A percentile compares a stretch with the other conserved stretches of the same genome.
phyloP scores from a whole-genome alignment of 495 filamentous ascomycete species.

The Diplogelasinospora grovesii region DNA sequence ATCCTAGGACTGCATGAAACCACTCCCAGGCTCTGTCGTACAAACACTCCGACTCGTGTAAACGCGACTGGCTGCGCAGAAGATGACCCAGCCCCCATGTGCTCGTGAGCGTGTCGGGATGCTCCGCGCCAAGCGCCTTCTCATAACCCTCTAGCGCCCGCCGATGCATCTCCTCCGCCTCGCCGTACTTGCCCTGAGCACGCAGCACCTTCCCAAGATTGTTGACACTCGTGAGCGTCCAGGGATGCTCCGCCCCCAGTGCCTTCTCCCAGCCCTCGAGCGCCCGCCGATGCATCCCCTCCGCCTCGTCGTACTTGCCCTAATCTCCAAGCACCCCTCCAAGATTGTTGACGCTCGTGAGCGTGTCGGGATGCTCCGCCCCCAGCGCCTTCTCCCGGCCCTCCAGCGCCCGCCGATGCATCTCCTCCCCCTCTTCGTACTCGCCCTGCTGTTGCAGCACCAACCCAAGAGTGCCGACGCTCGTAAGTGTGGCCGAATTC shows the following conservation, averaged over 20 bases:
- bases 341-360: background rate
- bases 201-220: background rate
- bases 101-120: background rate
- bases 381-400: constrained; percentile 1
- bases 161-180: constrained; percentile 1
- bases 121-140: background rate
- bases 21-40: too few relatives aligned
- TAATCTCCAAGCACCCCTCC: background rate
- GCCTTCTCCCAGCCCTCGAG: background rate
- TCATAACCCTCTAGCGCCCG: background rate
- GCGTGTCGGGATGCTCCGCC: constrained; percentile 1
- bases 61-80: too few relatives aligned
- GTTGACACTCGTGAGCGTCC: background rate
- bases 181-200: background rate
- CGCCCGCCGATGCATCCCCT: background rate
- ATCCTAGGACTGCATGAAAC: too few relatives aligned
- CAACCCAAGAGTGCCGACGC: background rate
- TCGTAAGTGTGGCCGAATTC: background rate
- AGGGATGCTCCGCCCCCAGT: constrained; percentile 2
- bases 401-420: background rate
- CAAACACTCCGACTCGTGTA: too few relatives aligned
- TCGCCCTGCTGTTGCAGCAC: background rate
- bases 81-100: too few relatives aligned
- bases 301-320: constrained; percentile 1
- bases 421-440: constrained; percentile 1